Evolutionary conservation across 2,329 filamentous ascomycete genomes (phyloP).

Genomic region (Paraphoma sp.): DNA sequence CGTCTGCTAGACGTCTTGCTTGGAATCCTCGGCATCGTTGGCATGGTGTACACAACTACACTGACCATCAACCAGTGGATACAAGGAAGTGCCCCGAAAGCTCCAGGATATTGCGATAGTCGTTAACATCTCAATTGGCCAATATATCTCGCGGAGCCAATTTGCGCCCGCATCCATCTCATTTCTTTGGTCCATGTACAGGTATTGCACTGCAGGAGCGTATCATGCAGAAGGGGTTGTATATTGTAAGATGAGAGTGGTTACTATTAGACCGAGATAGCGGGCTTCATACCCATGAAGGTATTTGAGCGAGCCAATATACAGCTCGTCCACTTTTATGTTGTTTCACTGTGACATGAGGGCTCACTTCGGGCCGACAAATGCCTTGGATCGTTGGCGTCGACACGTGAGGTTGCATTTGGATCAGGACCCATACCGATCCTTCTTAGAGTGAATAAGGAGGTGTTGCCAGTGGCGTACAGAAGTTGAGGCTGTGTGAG

Average conservation of each 20-base stretch:
- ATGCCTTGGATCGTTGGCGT: no score
- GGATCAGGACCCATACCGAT: neutral
- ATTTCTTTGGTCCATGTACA: constrained; percentile 3
- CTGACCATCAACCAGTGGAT: constrained; percentile 91
- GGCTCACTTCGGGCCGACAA: no score
- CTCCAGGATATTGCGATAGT: constrained; percentile 69
- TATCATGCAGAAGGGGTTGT: neutral
- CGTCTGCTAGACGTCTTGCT: constrained; percentile 76
- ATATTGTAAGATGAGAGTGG: neutral
- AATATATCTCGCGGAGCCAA: neutral
- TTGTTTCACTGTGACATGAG: neutral
- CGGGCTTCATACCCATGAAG: neutral
- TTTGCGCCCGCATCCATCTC: neutral
- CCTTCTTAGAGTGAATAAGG: neutral
- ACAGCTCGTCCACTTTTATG: neutral
- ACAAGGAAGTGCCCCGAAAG: constrained; percentile 58
- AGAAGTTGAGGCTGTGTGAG: neutral
- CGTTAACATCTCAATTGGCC: constrained; percentile 11
- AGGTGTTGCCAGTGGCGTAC: neutral
- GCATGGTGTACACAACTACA: constrained; percentile 90
- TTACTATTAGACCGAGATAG: neutral
- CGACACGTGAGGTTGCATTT: no score
- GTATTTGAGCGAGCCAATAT: neutral
- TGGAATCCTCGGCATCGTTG: constrained; percentile 80
- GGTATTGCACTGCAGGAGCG: neutral